A percentile compares a stretch with the other conserved stretches of the same genome.
These are phyloP conservation scores for Fusarium mundagurra DNA, from an alignment of 2,329 filamentous ascomycete genomes.

Conservation along the genomic window DNA sequence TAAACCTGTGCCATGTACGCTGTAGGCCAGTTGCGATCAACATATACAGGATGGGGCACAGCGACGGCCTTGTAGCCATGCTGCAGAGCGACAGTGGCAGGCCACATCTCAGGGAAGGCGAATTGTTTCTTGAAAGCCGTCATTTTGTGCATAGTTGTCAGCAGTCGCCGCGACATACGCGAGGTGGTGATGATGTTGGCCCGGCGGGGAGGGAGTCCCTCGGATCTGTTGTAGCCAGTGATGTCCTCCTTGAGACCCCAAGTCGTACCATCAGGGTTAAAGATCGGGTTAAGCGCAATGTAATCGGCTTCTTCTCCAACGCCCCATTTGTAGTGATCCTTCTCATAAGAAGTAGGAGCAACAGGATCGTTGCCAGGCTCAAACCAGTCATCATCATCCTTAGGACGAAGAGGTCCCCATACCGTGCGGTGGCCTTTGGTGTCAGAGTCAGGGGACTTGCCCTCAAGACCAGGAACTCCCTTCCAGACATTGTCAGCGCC, in stretches of 20 bases:
- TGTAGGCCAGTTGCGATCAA: constrained; percentile 87
- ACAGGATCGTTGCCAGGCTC: constrained; percentile 76
- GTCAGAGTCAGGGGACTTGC: constrained; percentile 49
- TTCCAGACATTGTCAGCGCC: constrained; percentile 75
- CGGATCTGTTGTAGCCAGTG: constrained; percentile 77
- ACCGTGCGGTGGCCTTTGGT: constrained; percentile 63
- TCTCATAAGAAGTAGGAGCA: constrained; percentile 76
- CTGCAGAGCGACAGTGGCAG: constrained; percentile 84
- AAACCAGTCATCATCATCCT: constrained; percentile 75
- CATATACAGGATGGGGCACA: constrained; percentile 87
- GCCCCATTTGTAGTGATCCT: constrained; percentile 87
- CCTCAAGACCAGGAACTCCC: constrained; percentile 55
- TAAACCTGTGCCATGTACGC: constrained; percentile 80
- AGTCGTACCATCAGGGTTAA: constrained; percentile 85
- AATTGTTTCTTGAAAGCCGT: constrained; percentile 86
- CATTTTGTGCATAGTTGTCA: constrained; percentile 90
- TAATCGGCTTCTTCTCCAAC: constrained; percentile 91
- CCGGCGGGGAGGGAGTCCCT: constrained; percentile 73
- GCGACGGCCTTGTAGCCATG: constrained; percentile 94
- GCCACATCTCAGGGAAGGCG: constrained; percentile 98
- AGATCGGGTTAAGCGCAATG: constrained; percentile 91
- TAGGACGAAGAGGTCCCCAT: constrained; percentile 84
- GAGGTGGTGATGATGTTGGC: constrained; percentile 90
- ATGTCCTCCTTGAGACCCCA: constrained; percentile 87
- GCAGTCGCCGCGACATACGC: constrained; percentile 81